phyloP scores from a whole-genome alignment of 805 yeast species.

The Priceomyces fermenticarens region DNA sequence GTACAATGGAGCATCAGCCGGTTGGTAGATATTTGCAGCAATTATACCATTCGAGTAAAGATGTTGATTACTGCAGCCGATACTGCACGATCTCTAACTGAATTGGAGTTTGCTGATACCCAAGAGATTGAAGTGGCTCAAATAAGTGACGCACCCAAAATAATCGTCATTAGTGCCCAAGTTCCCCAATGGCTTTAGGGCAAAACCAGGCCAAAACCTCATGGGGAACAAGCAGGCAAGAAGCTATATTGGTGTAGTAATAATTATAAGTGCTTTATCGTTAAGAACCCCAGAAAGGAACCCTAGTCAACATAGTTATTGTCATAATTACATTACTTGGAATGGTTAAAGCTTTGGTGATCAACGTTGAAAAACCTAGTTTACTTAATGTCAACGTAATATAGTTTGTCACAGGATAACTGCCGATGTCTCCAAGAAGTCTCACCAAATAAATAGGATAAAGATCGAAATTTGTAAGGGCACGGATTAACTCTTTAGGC shows the following conservation, averaged over 20 bases:
- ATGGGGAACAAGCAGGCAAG: constrained; percentile 19
- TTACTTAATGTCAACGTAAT: constrained; percentile 46
- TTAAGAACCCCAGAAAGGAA: constrained; percentile 22
- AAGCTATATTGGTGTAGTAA: constrained; percentile 19
- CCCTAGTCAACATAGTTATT: constrained; percentile 20
- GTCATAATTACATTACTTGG: constrained; percentile 28
- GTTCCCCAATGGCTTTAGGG: constrained; percentile 41
- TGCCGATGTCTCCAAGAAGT: constrained; percentile 23
- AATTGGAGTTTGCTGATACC: constrained; percentile 25
- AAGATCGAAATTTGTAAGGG: constrained; percentile 48
- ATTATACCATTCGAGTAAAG: constrained; percentile 22
- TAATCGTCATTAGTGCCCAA: constrained; percentile 29
- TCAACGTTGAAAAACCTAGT: constrained; percentile 18
- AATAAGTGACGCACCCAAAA: constrained; percentile 15
- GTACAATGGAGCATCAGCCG: constrained; percentile 26
- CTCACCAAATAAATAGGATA: constrained; percentile 55
- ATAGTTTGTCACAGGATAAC: constrained; percentile 27
- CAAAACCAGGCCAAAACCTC: constrained; percentile 41
- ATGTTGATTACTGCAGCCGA: constrained; percentile 28
- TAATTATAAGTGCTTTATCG: constrained; percentile 14
- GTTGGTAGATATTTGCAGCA: constrained; percentile 24
- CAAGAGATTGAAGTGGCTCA: constrained; percentile 29
- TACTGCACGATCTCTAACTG: constrained; percentile 24
- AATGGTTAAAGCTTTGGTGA: constrained; percentile 20
- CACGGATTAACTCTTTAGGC: constrained; percentile 32